Base-by-base conservation (phyloP, 1,284 basidiomycete species). In the Malassezia psittaci region DNA sequence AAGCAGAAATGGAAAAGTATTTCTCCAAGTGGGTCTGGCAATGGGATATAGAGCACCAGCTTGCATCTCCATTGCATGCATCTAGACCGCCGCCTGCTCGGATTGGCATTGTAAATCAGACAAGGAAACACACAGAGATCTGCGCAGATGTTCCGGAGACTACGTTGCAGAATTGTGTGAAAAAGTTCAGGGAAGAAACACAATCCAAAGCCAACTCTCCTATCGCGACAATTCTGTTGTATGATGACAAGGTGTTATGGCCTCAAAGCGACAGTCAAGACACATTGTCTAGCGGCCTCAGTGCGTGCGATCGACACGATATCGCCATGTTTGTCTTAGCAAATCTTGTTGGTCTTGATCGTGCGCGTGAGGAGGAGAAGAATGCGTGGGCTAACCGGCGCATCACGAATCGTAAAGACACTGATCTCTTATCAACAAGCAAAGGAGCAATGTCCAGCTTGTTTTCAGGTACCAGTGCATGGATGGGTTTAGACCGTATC, bases 21-120 rank as follows among this genome's bases (percentile, higher is more conserved):
- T 52, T 57, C 13, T 48, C 50, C 10, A 52, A 52, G 18, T 57
- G 55, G 55, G 51, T 47, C 11, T 57, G 55, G 55, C 44, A 36
- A 39, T 57, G 55, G 55, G 51, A 57, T 21, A 51, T 57, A 4
- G 55, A 57, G 32, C 35, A n/a, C 18, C 55, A 57, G 40, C 29
- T 13, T 4, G 50, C 51, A 11, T 44, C 55, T 13, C 24, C 37
- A 12, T 38, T 57, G 24, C 46, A 34, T 21, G 55, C 54, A 11
- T 57, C 50, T 7, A 9, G 12, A 18, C 50, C 55, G 10, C 3
- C 48, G 9, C 19, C 44, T 10, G 3, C 39, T 13, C 29, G 16
- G 3, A 6, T 41, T 10, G 55, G 55, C 32, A 21, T 57, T 16
- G 36, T 57, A 9, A 37, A 36, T 4, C 44, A 57, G 24, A 49